phyloP scores from a whole-genome alignment of 2,329 filamentous ascomycete species.

The Penicillium sp. region DNA sequence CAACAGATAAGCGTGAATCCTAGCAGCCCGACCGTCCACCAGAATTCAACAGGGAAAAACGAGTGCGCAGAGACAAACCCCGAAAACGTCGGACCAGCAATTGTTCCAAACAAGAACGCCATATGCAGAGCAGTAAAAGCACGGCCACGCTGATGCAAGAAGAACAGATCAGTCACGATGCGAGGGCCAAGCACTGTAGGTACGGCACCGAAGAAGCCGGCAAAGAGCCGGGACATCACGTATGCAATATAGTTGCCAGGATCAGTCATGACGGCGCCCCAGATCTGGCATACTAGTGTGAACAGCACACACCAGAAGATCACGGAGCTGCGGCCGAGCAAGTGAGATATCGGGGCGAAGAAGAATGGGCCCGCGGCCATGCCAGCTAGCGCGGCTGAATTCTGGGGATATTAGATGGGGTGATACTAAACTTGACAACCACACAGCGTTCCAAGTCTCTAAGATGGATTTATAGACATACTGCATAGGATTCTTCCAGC shows the following conservation, averaged over 20 bases:
- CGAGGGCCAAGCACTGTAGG: constrained; percentile 41
- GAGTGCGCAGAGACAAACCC: constrained; percentile 40
- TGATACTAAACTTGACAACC: neutral
- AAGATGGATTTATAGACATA: constrained; percentile 16
- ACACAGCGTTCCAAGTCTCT: neutral
- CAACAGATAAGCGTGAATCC: constrained; percentile 35
- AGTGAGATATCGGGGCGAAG: constrained; percentile 37
- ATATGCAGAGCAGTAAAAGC: constrained; percentile 41
- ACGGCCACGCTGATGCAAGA: constrained; percentile 44
- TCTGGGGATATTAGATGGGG: constrained; percentile 23
- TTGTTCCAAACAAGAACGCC: constrained; percentile 38
- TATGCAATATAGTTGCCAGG: constrained; percentile 37
- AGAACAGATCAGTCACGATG: constrained; percentile 46
- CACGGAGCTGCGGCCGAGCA: constrained; percentile 38
- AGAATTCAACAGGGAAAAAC: constrained; percentile 42
- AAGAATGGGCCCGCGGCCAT: constrained; percentile 41
- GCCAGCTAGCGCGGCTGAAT: constrained; percentile 41
- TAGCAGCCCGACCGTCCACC: constrained; percentile 45
- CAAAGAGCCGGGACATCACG: constrained; percentile 40
- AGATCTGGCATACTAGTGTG: constrained; percentile 38
- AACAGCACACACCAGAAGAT: constrained; percentile 42
- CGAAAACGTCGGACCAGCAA: constrained; percentile 40
- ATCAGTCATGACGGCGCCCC: constrained; percentile 40
- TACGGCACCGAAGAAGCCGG: constrained; percentile 43
- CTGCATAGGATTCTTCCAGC: constrained; percentile 33